These are phyloP conservation scores for Ceratocystis albifundus DNA, from an alignment of 2,329 filamentous ascomycete genomes.

Conservation along the genomic window DNA sequence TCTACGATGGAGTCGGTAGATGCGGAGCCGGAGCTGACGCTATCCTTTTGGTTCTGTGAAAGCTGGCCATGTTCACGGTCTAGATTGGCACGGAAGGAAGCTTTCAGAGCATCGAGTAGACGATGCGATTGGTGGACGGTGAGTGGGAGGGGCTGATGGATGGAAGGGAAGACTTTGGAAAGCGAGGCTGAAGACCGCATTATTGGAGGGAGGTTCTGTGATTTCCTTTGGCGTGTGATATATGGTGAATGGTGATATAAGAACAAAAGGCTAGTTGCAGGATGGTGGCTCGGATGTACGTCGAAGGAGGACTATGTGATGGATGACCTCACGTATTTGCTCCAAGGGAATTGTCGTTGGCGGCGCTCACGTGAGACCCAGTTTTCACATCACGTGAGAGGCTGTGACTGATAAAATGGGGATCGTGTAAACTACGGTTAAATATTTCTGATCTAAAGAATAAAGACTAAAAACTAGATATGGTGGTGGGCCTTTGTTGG, in stretches of 20 bases:
- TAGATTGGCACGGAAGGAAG: conserved; percentile 47
- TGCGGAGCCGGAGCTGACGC: not conserved
- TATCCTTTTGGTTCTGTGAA: conserved; percentile 27
- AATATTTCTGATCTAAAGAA: too few species aligned
- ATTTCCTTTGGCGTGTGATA: not conserved
- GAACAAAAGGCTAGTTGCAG: not conserved
- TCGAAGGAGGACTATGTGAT: not conserved
- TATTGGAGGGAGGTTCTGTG: not conserved
- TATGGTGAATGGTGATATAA: not conserved
- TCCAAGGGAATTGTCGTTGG: not conserved
- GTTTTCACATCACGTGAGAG: not conserved
- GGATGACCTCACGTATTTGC: not conserved
- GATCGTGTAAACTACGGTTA: not conserved
- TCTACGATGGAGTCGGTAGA: conserved; percentile 21
- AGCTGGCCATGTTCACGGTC: conserved; percentile 45
- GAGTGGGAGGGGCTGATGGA: conserved; percentile 44
- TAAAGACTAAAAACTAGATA: too few species aligned
- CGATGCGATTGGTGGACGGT: conserved; percentile 41
- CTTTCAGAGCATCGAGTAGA: conserved; percentile 45
- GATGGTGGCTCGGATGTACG: not conserved
- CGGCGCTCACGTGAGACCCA: not conserved
- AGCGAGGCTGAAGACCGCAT: conserved; percentile 20
- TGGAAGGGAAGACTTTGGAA: conserved; percentile 32
- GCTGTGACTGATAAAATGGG: not conserved
- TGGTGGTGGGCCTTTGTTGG: not conserved